Conservation (phyloP, 2,329 filamentous ascomycete genomes). For the Fusarium tuaranense region DNA sequence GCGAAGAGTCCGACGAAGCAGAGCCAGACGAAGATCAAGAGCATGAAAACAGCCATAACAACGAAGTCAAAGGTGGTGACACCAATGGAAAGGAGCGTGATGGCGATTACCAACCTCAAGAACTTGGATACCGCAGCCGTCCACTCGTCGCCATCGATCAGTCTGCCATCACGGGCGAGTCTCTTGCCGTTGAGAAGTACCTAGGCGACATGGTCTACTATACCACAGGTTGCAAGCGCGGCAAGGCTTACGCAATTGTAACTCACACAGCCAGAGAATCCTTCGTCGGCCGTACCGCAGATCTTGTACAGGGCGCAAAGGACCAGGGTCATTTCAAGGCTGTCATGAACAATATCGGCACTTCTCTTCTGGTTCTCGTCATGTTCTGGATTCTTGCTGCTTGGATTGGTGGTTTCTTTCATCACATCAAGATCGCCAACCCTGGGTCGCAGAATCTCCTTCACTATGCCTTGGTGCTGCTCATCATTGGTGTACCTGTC, state of each 20-base stretch:
- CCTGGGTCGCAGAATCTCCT: slow-evolving; percentile 29
- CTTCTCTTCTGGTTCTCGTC: slow-evolving; percentile 20
- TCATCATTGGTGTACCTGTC: slow-evolving; percentile 32
- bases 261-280: slow-evolving; percentile 20
- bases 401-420: slow-evolving; percentile 31
- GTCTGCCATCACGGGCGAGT: slow-evolving; percentile 31
- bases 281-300: slow-evolving; percentile 28
- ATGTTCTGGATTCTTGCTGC: slow-evolving; percentile 30
- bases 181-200: slow-evolving; percentile 27
- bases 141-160: slow-evolving; percentile 28
- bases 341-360: slow-evolving; percentile 32
- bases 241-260: slow-evolving; percentile 21
- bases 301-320: slow-evolving; percentile 30
- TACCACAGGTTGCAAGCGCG: slow-evolving; percentile 30
- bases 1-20: slow-evolving; percentile 26
- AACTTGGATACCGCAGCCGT: slow-evolving; percentile 17
- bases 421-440: slow-evolving; percentile 15
- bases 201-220: slow-evolving; percentile 29
- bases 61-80: neutral
- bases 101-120: slow-evolving; percentile 1
- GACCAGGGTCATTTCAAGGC: slow-evolving; percentile 34
- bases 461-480: slow-evolving; percentile 27
- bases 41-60: neutral
- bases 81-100: neutral
- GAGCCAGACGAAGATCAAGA: slow-evolving; percentile 15